Evolutionary conservation across 2,329 filamentous ascomycete genomes (phyloP).

Genomic region (Madurella fahalii): DNA sequence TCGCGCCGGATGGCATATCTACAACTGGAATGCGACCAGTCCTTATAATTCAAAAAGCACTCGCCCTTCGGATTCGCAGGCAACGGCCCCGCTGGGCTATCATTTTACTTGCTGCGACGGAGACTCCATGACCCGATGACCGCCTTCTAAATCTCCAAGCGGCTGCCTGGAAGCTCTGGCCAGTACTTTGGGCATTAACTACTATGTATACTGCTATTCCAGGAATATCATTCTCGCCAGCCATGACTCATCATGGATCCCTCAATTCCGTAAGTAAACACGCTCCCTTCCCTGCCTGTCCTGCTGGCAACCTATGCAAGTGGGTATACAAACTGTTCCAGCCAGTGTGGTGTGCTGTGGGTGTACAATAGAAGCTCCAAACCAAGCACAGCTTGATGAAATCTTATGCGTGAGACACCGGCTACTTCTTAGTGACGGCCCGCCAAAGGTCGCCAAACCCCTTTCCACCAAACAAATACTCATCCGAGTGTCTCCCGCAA

Average conservation of each 20-base stretch:
- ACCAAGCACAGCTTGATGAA: not conserved
- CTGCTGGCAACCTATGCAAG: not conserved
- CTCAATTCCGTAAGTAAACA: not conserved
- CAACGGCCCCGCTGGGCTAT: too few species aligned
- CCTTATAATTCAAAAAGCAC: too few species aligned
- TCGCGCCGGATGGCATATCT: too few species aligned
- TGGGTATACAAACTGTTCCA: conserved; percentile 17
- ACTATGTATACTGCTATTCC: not conserved
- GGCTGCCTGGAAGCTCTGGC: not conserved
- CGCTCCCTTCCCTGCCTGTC: not conserved
- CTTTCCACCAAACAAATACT: conserved; percentile 49
- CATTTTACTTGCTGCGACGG: too few species aligned
- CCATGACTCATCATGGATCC: not conserved
- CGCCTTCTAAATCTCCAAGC: too few species aligned
- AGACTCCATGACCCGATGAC: too few species aligned
- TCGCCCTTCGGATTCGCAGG: too few species aligned
- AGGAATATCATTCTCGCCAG: not conserved
- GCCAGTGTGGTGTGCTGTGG: conserved; percentile 8
- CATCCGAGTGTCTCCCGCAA: conserved; percentile 52
- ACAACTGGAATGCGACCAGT: too few species aligned
- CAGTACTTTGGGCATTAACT: not conserved
- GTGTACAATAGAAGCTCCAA: not conserved
- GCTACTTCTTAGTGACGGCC: conserved; percentile 35
- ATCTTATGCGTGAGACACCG: not conserved
- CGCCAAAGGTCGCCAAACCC: conserved; percentile 43